Conservation (phyloP, 352 stramenopile genomes). For the Phytophthora brassicae region DNA sequence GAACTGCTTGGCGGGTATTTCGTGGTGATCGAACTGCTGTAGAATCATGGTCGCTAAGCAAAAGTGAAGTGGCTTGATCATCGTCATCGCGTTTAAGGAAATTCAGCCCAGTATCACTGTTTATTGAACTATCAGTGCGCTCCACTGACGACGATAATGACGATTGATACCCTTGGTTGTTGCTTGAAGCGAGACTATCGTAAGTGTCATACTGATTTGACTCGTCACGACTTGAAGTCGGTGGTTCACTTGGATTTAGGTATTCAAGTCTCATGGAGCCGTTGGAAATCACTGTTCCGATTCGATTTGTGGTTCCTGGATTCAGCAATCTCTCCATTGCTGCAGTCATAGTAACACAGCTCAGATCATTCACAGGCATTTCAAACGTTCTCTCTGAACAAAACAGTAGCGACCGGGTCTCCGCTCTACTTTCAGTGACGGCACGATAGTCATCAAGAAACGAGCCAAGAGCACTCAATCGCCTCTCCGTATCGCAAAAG, state of each 20-base stretch:
- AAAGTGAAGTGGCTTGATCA: conserved; percentile 8
- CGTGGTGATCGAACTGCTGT: conserved; percentile 18
- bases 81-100: conserved; percentile 17
- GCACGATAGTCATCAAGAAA: conserved; percentile 37
- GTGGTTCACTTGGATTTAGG: conserved; percentile 35
- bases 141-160: conserved; percentile 18
- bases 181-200: conserved; percentile 6
- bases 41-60: conserved; percentile 16
- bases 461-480: conserved; percentile 18
- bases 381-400: conserved; percentile 31
- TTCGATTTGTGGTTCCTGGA: conserved; percentile 22
- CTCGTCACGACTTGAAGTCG: conserved; percentile 23
- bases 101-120: conserved; percentile 8
- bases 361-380: conserved; percentile 24
- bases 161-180: conserved; percentile 15
- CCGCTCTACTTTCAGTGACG: conserved; percentile 14
- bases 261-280: conserved; percentile 46
- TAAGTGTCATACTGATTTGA: conserved; percentile 10
- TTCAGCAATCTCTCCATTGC: conserved; percentile 33
- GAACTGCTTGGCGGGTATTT: conserved; percentile 19
- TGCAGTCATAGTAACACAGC: conserved; percentile 16
- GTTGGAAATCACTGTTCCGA: conserved; percentile 30
- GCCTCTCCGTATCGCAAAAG: conserved; percentile 18
- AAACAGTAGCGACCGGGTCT: conserved; percentile 31
- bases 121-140: conserved; percentile 7